Conservation (phyloP, 805 yeast genomes). For the Cyberlindnera amylophila region DNA sequence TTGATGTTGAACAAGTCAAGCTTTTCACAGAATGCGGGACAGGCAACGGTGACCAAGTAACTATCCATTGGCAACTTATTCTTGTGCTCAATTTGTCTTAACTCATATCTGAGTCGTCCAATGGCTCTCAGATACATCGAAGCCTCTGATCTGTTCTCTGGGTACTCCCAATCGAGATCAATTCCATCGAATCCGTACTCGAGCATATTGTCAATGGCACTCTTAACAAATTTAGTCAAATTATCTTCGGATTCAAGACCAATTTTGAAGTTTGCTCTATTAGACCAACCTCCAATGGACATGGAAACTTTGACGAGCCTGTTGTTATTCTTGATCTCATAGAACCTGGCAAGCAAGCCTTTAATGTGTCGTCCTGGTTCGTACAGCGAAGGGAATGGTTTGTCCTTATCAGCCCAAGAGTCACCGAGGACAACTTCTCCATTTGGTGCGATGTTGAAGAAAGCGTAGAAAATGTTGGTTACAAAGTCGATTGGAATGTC, state of each 20-base stretch:
- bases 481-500: constrained; percentile 55
- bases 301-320: constrained; percentile 52
- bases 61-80: constrained; percentile 23
- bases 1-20: constrained; percentile 40
- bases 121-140: constrained; percentile 41
- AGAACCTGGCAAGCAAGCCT: constrained; percentile 50
- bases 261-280: constrained; percentile 44
- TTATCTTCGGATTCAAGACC: constrained; percentile 36
- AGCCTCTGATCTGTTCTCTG: constrained; percentile 46
- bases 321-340: constrained; percentile 39
- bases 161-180: constrained; percentile 95
- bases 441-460: constrained; percentile 43
- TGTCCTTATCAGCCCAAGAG: constrained; percentile 58
- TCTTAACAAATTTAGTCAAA: constrained; percentile 44
- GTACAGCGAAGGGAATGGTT: constrained; percentile 22
- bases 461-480: constrained; percentile 77
- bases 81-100: constrained; percentile 37
- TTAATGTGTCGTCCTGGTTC: constrained; percentile 19
- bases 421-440: constrained; percentile 38
- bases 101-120: constrained; percentile 33
- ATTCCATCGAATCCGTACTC: constrained; percentile 79
- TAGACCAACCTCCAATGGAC: constrained; percentile 85
- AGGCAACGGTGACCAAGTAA: constrained; percentile 64
- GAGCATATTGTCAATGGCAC: constrained; percentile 44
- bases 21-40: constrained; percentile 60